Evolutionary conservation across 23 red algal genomes (phyloP).

Genomic region (Rhodosorus marinus): DNA sequence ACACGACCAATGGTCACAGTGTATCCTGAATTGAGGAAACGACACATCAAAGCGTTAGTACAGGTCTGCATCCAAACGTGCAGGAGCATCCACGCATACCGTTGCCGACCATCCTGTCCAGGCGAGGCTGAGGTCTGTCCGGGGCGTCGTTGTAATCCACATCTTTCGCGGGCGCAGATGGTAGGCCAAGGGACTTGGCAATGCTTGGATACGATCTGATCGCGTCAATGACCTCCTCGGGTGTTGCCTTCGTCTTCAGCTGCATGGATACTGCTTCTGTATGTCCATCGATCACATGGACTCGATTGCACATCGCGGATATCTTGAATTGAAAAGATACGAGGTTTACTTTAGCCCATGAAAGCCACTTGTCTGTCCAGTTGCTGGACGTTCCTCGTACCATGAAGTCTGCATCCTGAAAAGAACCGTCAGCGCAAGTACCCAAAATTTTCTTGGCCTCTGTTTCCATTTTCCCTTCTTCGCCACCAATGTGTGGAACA

Average conservation of each 20-base stretch:
- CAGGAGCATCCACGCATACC: constrained; percentile 1
- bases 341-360: too few relatives aligned
- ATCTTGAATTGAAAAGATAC: too few relatives aligned
- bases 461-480: constrained; percentile 92
- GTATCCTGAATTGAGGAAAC: constrained; percentile 18
- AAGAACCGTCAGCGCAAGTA: constrained; percentile 4
- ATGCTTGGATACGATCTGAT: constrained; percentile 67
- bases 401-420: constrained; percentile 44
- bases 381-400: too few relatives aligned
- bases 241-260: constrained; percentile 30
- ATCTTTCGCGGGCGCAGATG: constrained; percentile 66
- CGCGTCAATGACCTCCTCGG: constrained; percentile 44
- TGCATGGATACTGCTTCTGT: constrained; percentile 72
- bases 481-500: constrained; percentile 73
- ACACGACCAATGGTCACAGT: constrained; percentile 86
- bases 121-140: constrained; percentile 77
- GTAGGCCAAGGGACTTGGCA: constrained; percentile 54
- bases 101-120: constrained; percentile 73
- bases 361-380: too few relatives aligned
- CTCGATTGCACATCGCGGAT: constrained; percentile 98
- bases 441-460: constrained; percentile 74
- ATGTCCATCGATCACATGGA: constrained; percentile 89
- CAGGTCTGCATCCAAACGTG: too few relatives aligned
- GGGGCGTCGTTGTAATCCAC: constrained; percentile 36
- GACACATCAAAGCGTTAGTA: background rate